phyloP scores from a whole-genome alignment of 2,329 filamentous ascomycete species.

The Amphichorda felina region DNA sequence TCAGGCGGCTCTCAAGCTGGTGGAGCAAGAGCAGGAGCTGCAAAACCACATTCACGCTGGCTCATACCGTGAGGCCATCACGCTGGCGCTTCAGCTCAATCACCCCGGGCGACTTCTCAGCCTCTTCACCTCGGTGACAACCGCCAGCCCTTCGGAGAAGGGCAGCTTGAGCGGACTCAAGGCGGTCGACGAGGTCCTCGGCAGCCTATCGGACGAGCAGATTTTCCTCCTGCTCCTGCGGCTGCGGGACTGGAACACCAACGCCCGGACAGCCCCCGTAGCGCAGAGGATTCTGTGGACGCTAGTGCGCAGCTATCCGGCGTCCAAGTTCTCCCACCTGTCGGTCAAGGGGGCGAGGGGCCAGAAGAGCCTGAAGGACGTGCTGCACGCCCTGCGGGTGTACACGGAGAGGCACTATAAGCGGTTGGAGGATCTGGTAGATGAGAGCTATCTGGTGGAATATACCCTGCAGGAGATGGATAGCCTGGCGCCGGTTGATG shows the following conservation, averaged over 20 bases:
- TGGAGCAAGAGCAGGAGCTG: constrained; percentile 89
- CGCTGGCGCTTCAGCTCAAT: constrained; percentile 82
- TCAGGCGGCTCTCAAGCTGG: constrained; percentile 61
- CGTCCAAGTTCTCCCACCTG: constrained; percentile 61
- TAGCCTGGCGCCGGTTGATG: constrained; percentile 40
- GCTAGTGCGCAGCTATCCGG: constrained; percentile 70
- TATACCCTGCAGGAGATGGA: constrained; percentile 94
- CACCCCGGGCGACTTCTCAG: constrained; percentile 79
- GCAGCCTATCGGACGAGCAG: constrained; percentile 70
- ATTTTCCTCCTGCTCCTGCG: constrained; percentile 72
- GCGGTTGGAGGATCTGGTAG: constrained; percentile 76
- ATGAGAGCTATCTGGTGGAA: constrained; percentile 89
- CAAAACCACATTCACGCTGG: constrained; percentile 84
- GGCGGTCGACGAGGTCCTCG: constrained; percentile 74
- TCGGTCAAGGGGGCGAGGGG: constrained; percentile 45
- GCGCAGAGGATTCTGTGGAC: constrained; percentile 77
- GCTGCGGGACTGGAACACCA: constrained; percentile 94
- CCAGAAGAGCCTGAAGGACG: constrained; percentile 63
- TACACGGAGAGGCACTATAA: constrained; percentile 93
- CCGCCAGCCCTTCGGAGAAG: constrained; percentile 44
- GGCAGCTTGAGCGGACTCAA: constrained; percentile 52
- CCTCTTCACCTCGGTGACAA: constrained; percentile 72
- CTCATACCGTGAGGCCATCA: constrained; percentile 87
- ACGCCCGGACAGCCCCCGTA: constrained; percentile 72
- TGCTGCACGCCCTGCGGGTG: constrained; percentile 73